Percentiles rank a stretch among this genome's conserved stretches.
Evolutionary conservation across 2,329 filamentous ascomycete genomes (phyloP).

Genomic region (Fusarium circinatum): DNA sequence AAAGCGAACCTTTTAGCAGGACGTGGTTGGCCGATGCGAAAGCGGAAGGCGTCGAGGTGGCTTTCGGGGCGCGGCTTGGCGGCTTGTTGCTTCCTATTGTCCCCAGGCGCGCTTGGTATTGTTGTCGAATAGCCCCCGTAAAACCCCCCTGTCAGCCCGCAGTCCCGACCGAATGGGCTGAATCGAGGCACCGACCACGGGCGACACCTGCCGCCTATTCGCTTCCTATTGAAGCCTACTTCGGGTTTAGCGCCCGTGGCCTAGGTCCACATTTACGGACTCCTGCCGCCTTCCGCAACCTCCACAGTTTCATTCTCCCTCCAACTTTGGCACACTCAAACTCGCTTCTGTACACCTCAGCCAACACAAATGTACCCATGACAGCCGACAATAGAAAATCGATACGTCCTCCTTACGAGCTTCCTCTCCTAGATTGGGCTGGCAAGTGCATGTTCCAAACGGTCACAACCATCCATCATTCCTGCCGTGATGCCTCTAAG

Average conservation of each 20-base stretch:
- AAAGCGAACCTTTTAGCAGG: not conserved
- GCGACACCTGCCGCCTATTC: conserved; percentile 41
- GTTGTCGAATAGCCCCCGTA: conserved; percentile 39
- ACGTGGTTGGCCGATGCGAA: conserved; percentile 1
- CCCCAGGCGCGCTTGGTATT: conserved; percentile 44
- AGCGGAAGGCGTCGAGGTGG: conserved; percentile 13
- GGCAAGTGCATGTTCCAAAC: conserved; percentile 6
- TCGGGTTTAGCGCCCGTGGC: conserved; percentile 45
- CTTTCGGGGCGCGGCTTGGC: conserved; percentile 25
- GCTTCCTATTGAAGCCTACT: conserved; percentile 42
- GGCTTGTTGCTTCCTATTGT: conserved; percentile 47
- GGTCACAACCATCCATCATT: conserved; percentile 9
- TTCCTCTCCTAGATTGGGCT: not conserved
- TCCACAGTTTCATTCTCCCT: conserved; percentile 14
- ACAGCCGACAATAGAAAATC: conserved; percentile 18
- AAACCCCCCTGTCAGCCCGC: conserved; percentile 8
- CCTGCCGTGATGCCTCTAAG: not conserved
- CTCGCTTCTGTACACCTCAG: not conserved
- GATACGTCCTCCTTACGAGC: not conserved
- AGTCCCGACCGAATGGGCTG: conserved; percentile 38
- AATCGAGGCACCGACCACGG: conserved; percentile 27
- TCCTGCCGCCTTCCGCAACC: conserved; percentile 17
- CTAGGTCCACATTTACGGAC: conserved; percentile 31
- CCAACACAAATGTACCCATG: conserved; percentile 16
- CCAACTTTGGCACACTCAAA: not conserved